Conservation (phyloP, 805 yeast species). For the Kazachstania africana region DNA sequence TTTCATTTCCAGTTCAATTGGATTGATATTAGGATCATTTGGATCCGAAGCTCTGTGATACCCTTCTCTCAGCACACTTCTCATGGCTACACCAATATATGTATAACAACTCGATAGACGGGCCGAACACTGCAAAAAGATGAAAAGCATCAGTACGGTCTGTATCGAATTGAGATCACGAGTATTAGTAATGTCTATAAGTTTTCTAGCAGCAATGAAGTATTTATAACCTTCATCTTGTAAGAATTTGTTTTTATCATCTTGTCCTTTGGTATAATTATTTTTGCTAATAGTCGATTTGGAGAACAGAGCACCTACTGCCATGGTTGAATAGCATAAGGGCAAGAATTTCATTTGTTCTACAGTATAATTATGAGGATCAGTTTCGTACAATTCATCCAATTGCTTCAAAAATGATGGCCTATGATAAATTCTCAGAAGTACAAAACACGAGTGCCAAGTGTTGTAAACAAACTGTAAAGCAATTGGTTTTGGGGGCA, state of each 20-base stretch:
- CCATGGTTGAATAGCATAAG: slow-evolving; percentile 70
- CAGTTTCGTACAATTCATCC: slow-evolving; percentile 65
- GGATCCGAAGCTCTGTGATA: slow-evolving; percentile 61
- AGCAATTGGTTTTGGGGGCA: slow-evolving; percentile 72
- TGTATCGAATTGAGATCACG: slow-evolving; percentile 76
- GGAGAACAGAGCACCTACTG: slow-evolving; percentile 73
- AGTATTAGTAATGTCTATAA: slow-evolving; percentile 79
- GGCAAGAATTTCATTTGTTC: slow-evolving; percentile 75
- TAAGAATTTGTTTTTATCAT: slow-evolving; percentile 20
- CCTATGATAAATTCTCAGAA: slow-evolving; percentile 77
- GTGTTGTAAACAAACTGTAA: slow-evolving; percentile 61
- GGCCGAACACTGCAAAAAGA: slow-evolving; percentile 78
- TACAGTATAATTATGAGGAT: slow-evolving; percentile 63
- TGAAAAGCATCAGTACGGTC: slow-evolving; percentile 73
- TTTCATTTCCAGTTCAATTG: slow-evolving; percentile 74
- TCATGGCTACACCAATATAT: slow-evolving; percentile 77
- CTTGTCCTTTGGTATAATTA: neutral
- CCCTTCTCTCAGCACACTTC: slow-evolving; percentile 80
- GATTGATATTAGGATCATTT: slow-evolving; percentile 30
- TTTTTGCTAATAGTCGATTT: slow-evolving; percentile 11
- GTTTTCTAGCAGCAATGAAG: slow-evolving; percentile 73
- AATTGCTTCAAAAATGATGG: slow-evolving; percentile 70
- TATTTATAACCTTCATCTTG: slow-evolving; percentile 67
- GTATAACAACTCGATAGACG: slow-evolving; percentile 82
- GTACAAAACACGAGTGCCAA: slow-evolving; percentile 78